Evolutionary conservation across 768 basidiomycete species (phyloP).

Genomic region (Lactarius psammicola): DNA sequence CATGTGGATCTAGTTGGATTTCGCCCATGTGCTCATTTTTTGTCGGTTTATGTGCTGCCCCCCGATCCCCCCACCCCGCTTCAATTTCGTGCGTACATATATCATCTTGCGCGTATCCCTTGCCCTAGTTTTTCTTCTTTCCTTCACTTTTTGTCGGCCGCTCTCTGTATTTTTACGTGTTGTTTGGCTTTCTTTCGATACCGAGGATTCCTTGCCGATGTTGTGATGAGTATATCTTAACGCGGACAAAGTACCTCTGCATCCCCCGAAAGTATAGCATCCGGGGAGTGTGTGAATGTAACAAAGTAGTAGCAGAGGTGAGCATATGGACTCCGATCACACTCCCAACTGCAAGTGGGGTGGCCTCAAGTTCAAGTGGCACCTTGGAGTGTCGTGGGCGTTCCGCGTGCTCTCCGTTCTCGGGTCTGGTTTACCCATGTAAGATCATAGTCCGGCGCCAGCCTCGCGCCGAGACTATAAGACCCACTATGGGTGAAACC

Average conservation of each 20-base stretch:
- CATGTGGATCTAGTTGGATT: conserved; percentile 28
- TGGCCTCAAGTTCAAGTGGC: too few species aligned
- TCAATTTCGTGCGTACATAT: conserved; percentile 26
- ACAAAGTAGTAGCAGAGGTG: too few species aligned
- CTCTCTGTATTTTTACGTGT: conserved; percentile 28
- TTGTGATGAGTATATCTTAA: conserved; percentile 20
- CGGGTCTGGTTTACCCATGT: too few species aligned
- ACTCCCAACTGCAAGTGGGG: too few species aligned
- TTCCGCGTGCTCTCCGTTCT: conserved; percentile 14
- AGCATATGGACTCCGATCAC: too few species aligned
- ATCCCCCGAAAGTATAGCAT: not conserved
- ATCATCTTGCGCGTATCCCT: conserved; percentile 6
- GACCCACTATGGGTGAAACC: too few species aligned
- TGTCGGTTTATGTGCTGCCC: conserved; percentile 22
- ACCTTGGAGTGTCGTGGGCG: not conserved
- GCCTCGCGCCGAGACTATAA: too few species aligned
- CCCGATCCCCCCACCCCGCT: conserved; percentile 24
- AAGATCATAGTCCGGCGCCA: not conserved
- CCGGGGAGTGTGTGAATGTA: too few species aligned
- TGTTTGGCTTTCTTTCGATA: conserved; percentile 30
- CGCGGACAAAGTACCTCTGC: conserved; percentile 15
- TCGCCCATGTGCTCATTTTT: conserved; percentile 25
- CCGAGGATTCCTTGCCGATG: conserved; percentile 21
- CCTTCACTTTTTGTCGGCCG: conserved; percentile 17
- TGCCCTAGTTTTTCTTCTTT: conserved; percentile 16